Evolutionary conservation across 352 stramenopile genomes (phyloP), one percentile per base, ranked within the genome.

Genomic region (Thraustotheca clavata): DNA sequence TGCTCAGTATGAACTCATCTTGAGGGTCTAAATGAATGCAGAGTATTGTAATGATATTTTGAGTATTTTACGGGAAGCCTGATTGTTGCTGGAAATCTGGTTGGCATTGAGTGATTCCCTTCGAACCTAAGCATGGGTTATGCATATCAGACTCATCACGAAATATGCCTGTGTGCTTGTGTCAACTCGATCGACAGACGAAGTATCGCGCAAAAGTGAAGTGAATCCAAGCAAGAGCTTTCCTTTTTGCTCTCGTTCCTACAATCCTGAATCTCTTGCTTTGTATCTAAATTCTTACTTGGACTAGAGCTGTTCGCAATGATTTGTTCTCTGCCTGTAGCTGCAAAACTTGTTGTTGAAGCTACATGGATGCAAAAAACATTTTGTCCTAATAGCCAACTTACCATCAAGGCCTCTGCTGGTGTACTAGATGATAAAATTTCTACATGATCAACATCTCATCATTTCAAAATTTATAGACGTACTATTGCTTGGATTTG

Each of bases 161-260:
- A 7, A 46, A 16, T 43, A 43, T 47, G 34, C 43, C 43, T 52
- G 43, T 31, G 43, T 52, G 43, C n/a, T 26, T 31, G 43, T 20
- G n/a, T 52, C 43, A 31, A 52, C 43, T 9, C 43, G 43, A 9
- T 52, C 43, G n/a, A 52, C 43, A 9, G 43, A 14, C 11, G 43
- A 24, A 16, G 20, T 29, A 16, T 12, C 57, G 36, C 29, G 22
- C 20, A 65, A 16, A 2, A 65, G 18, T 11, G 57, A 65, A 31
- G 57, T 65, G 24, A 65, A 65, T 6, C 57, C 57, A 4, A 54
- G 9, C 8, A 65, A 34, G 18, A 65, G 39, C 38, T 50, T 65
- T 18, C 57, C 20, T 35, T 65, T 65, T 33, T 65, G 57, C 1
- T 27, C 14, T 43, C 57, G 57, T 35, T 65, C 57, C 57, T 65